These are phyloP conservation scores for Gamarada debralockiae DNA, from an alignment of 495 filamentous ascomycete species.

Conservation along the genomic window DNA sequence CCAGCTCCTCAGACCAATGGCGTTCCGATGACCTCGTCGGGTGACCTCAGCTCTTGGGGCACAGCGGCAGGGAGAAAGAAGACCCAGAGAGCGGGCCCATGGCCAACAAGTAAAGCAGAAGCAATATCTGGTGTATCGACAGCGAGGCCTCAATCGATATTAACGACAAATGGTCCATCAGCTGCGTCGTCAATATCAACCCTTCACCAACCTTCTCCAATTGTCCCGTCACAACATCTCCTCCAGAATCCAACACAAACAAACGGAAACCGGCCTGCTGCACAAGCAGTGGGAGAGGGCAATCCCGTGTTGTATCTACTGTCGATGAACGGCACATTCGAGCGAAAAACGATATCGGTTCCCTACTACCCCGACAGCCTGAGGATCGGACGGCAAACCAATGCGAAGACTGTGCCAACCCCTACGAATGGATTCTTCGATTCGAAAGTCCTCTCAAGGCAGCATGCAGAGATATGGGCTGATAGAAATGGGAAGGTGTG, in stretches of 20 bases:
- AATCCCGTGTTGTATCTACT: constrained; percentile 76
- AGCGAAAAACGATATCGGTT: constrained; percentile 90
- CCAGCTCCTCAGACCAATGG: constrained; percentile 31
- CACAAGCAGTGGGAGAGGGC: constrained; percentile 43
- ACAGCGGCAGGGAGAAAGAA: constrained; percentile 62
- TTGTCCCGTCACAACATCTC: constrained; percentile 70
- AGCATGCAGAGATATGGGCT: constrained; percentile 96
- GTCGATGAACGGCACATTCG: constrained; percentile 92
- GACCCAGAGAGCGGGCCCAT: constrained; percentile 52
- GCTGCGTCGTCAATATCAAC: constrained; percentile 65
- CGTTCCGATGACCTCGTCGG: constrained; percentile 35
- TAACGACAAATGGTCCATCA: constrained; percentile 53
- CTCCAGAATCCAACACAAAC: constrained; percentile 46
- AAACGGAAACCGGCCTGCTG: constrained; percentile 61
- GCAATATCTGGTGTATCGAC: constrained; percentile 56
- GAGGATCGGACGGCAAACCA: constrained; percentile 93
- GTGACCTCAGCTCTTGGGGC: constrained; percentile 41
- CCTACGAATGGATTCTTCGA: constrained; percentile 92
- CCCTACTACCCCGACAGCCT: constrained; percentile 86
- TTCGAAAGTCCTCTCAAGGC: constrained; percentile 92
- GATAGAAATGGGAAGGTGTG: constrained; percentile 85
- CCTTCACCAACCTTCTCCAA: constrained; percentile 69
- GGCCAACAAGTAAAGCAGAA: constrained; percentile 68
- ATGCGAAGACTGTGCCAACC: constrained; percentile 89
- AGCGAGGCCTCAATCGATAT: constrained; percentile 56